phyloP scores from a whole-genome alignment of 371 early-diverging fungal genomes.

The Lichtheimia ornata region DNA sequence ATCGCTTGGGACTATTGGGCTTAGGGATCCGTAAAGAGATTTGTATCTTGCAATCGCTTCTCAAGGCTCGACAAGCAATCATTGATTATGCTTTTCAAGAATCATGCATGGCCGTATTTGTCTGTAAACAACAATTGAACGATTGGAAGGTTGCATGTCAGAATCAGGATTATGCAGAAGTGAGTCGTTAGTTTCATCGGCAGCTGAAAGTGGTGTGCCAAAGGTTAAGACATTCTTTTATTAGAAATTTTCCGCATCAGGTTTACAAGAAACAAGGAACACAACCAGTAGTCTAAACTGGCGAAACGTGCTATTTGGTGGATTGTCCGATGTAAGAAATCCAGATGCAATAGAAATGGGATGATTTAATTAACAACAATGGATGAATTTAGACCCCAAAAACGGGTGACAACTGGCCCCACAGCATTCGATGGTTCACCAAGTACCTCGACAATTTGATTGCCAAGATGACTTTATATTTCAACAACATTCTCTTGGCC shows the following conservation, averaged over 20 bases:
- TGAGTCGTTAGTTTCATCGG: conserved; percentile 9
- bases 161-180: conserved; percentile 56
- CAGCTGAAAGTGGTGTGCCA: no score
- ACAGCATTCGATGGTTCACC: conserved; percentile 58
- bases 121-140: conserved; percentile 39
- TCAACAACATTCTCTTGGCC: conserved; percentile 55
- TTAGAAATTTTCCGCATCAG: no score
- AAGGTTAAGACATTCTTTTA: no score
- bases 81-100: conserved; percentile 60
- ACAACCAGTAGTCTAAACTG: not conserved
- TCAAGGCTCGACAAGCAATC: conserved; percentile 48
- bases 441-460: conserved; percentile 57
- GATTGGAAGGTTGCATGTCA: conserved; percentile 54
- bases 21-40: conserved; percentile 53
- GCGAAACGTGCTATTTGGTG: conserved; percentile 10
- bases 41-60: conserved; percentile 34
- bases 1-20: conserved; percentile 42
- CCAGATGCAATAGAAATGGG: not conserved
- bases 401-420: conserved; percentile 48
- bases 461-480: conserved; percentile 67
- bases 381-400: conserved; percentile 16
- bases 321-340: conserved; percentile 6
- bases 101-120: conserved; percentile 51
- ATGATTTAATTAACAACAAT: conserved; percentile 5
- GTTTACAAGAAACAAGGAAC: no score